Percentiles rank a stretch among this genome's conserved stretches.
phyloP scores from a whole-genome alignment of 106 monocot genomes.

The Amphibolis antarctica region DNA sequence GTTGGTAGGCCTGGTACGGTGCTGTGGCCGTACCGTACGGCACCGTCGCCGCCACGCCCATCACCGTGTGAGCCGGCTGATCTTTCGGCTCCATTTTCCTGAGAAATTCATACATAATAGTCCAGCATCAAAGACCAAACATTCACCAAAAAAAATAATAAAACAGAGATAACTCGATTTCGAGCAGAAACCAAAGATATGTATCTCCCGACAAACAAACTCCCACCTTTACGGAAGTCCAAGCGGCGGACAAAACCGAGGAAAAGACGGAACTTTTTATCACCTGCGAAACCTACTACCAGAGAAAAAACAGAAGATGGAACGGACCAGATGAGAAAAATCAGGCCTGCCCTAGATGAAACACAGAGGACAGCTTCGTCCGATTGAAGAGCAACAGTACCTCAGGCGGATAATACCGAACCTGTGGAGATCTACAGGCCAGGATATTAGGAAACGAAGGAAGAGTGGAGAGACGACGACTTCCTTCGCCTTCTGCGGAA shows the following conservation, averaged over 20 bases:
- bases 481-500: too few relatives aligned
- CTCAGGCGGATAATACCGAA: too few relatives aligned
- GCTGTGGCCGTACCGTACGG: conserved; percentile 14
- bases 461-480: too few relatives aligned
- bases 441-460: too few relatives aligned
- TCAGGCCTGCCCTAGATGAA: background rate
- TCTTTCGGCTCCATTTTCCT: conserved; percentile 12
- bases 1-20: conserved; percentile 20
- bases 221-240: background rate
- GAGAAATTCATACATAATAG: background rate
- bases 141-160: background rate
- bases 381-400: background rate
- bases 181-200: background rate
- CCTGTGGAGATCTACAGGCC: too few relatives aligned
- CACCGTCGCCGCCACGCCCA: conserved; percentile 11
- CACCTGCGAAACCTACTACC: background rate
- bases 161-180: too few relatives aligned
- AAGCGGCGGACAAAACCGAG: background rate
- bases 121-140: background rate
- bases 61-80: conserved; percentile 8
- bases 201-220: background rate
- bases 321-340: background rate
- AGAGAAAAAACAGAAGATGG: background rate
- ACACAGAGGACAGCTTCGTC: background rate
- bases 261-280: background rate